Percentiles rank a stretch among this genome's conserved stretches.
These are phyloP conservation scores for Aspergillus puulaauensis DNA, from an alignment of 2,329 filamentous ascomycete genomes.

Conservation along the genomic window DNA sequence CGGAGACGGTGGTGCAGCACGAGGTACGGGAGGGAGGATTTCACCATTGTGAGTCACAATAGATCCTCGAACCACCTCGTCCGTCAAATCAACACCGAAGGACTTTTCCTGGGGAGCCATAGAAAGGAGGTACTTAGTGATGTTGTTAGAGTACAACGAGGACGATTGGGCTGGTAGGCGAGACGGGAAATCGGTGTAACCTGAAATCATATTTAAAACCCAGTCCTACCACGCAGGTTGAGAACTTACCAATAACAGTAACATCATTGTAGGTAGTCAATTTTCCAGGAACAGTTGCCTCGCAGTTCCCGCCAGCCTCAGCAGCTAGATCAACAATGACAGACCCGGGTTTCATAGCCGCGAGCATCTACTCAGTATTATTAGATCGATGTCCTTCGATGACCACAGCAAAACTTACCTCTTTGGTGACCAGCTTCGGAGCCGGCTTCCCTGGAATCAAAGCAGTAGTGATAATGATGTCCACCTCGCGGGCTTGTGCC, in stretches of 20 bases:
- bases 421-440: slow-evolving; percentile 79
- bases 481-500: slow-evolving; percentile 81
- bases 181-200: slow-evolving; percentile 85
- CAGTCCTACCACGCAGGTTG: neutral
- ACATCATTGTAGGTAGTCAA: slow-evolving; percentile 72
- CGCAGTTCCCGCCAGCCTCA: slow-evolving; percentile 85
- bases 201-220: slow-evolving; percentile 32
- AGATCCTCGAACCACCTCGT: slow-evolving; percentile 81
- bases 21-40: slow-evolving; percentile 72
- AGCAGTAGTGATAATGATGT: slow-evolving; percentile 92
- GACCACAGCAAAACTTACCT: slow-evolving; percentile 33
- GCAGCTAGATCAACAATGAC: slow-evolving; percentile 86
- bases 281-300: slow-evolving; percentile 73
- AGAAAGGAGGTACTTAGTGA: slow-evolving; percentile 82
- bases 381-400: slow-evolving; percentile 3
- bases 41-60: slow-evolving; percentile 79
- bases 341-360: slow-evolving; percentile 85
- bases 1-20: slow-evolving; percentile 58
- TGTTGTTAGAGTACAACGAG: slow-evolving; percentile 90
- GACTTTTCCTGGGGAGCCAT: slow-evolving; percentile 75
- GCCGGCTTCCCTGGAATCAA: slow-evolving; percentile 81
- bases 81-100: slow-evolving; percentile 76
- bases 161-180: slow-evolving; percentile 85
- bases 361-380: slow-evolving; percentile 59
- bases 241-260: slow-evolving; percentile 69